These are phyloP conservation scores for Hypoxylon sp. DNA, from an alignment of 2,329 filamentous ascomycete genomes.

Conservation along the genomic window DNA sequence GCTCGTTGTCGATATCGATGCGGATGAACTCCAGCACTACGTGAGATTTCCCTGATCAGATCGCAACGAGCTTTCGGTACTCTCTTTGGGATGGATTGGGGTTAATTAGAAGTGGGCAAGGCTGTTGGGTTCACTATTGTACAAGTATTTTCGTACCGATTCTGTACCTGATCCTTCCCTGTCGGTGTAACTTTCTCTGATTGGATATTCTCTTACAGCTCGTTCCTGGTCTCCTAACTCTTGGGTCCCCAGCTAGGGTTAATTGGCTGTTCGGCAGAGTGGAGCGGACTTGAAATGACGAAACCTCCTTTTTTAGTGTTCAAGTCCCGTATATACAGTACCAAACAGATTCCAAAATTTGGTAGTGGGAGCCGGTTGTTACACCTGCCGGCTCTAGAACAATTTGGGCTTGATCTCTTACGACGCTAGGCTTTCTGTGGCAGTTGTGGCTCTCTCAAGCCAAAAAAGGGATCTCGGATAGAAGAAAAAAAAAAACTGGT, in stretches of 20 bases:
- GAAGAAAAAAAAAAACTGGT: not conserved
- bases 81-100: slow-evolving; percentile 25
- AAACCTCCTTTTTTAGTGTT: slow-evolving; percentile 39
- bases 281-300: slow-evolving; percentile 42
- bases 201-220: slow-evolving; percentile 31
- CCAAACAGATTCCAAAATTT: slow-evolving; percentile 19
- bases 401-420: slow-evolving; percentile 14
- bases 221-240: slow-evolving; percentile 26
- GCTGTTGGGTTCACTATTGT: slow-evolving; percentile 1
- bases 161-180: slow-evolving; percentile 25
- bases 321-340: not conserved
- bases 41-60: slow-evolving; percentile 6
- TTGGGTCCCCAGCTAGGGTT: slow-evolving; percentile 9
- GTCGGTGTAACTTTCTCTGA: slow-evolving; percentile 22
- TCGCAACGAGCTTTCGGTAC: slow-evolving; percentile 22
- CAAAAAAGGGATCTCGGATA: slow-evolving; percentile 6
- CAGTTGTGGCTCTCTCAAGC: slow-evolving; percentile 7
- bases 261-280: slow-evolving; percentile 27
- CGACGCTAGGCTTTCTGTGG: slow-evolving; percentile 16
- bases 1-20: slow-evolving; percentile 11
- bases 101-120: slow-evolving; percentile 22
- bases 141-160: not conserved
- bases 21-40: slow-evolving; percentile 9
- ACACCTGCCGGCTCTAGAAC: slow-evolving; percentile 38
- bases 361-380: slow-evolving; percentile 24